Conservation (phyloP, 2,329 filamentous ascomycete species). For the Dactylonectria macrodidyma region DNA sequence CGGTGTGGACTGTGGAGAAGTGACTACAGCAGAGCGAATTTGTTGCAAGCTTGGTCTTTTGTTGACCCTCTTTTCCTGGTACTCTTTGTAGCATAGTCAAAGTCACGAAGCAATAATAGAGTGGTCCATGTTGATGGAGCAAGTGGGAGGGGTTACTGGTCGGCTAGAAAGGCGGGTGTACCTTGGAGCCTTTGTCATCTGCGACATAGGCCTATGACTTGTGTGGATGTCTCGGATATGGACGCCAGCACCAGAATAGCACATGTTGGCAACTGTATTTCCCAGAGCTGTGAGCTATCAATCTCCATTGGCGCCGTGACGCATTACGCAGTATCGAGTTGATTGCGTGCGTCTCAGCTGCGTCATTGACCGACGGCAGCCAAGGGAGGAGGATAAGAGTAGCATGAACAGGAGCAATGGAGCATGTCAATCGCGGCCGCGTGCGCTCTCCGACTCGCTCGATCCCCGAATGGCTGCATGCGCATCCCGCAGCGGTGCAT, state of each 20-base stretch:
- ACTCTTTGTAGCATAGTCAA: neutral
- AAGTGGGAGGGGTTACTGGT: conserved; percentile 3
- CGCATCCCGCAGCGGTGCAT: conserved; percentile 20
- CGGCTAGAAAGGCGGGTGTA: neutral
- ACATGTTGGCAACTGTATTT: neutral
- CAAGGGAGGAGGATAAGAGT: conserved; percentile 4
- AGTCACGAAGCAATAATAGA: neutral
- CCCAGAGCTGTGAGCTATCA: neutral
- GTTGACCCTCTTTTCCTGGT: conserved; percentile 6
- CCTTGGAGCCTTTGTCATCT: conserved; percentile 3
- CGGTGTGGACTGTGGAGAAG: conserved; percentile 35
- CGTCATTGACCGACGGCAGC: conserved; percentile 20
- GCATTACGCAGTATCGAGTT: neutral
- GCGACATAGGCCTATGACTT: neutral
- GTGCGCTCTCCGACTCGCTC: conserved; percentile 28
- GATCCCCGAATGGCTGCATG: conserved; percentile 29
- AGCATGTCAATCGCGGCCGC: neutral
- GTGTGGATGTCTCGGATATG: conserved; percentile 3
- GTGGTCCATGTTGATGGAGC: neutral
- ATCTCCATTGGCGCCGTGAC: neutral
- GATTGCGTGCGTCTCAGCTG: neutral
- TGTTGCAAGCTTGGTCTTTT: conserved; percentile 6
- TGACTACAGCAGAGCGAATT: conserved; percentile 21
- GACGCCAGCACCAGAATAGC: neutral
- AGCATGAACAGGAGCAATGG: conserved; percentile 22